Evolutionary conservation across 1,284 basidiomycete genomes (phyloP).

Genomic region (Waitea zeae): DNA sequence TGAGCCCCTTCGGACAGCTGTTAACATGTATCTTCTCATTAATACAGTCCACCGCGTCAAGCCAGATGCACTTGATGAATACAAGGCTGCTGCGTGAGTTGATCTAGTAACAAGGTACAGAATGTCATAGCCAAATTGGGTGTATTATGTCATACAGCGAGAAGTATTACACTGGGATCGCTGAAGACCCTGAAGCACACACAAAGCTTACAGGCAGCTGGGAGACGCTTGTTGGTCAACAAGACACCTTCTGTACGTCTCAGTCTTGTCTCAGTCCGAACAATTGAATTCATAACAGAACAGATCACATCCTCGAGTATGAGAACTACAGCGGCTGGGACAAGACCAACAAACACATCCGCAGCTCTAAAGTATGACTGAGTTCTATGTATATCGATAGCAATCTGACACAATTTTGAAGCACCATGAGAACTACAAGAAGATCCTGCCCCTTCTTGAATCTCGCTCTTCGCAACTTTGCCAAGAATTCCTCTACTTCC

Average conservation of each 20-base stretch:
- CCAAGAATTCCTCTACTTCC: slow-evolving; percentile 90
- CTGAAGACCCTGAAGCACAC: slow-evolving; percentile 50
- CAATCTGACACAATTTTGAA: slow-evolving; percentile 13
- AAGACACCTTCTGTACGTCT: slow-evolving; percentile 62
- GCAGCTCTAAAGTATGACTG: slow-evolving; percentile 34
- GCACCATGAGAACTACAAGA: slow-evolving; percentile 44
- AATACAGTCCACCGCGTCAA: slow-evolving; percentile 73
- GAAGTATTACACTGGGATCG: slow-evolving; percentile 65
- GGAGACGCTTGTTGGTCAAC: slow-evolving; percentile 76
- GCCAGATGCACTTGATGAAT: slow-evolving; percentile 62
- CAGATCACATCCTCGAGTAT: slow-evolving; percentile 74
- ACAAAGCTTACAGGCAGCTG: slow-evolving; percentile 85
- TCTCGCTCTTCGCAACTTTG: slow-evolving; percentile 64
- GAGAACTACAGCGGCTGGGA: slow-evolving; percentile 81
- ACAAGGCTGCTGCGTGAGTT: slow-evolving; percentile 76
- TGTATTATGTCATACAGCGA: slow-evolving; percentile 28
- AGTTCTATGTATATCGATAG: neutral
- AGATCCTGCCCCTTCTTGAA: slow-evolving; percentile 56
- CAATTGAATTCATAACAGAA: neutral
- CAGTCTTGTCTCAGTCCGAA: neutral
- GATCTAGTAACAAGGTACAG: slow-evolving; percentile 4
- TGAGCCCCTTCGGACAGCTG: slow-evolving; percentile 2
- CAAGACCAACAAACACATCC: slow-evolving; percentile 42
- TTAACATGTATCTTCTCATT: slow-evolving; percentile 1
- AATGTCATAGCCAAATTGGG: slow-evolving; percentile 1